phyloP scores from a whole-genome alignment of 306 rosid genomes.

The Dryas octopetala region DNA sequence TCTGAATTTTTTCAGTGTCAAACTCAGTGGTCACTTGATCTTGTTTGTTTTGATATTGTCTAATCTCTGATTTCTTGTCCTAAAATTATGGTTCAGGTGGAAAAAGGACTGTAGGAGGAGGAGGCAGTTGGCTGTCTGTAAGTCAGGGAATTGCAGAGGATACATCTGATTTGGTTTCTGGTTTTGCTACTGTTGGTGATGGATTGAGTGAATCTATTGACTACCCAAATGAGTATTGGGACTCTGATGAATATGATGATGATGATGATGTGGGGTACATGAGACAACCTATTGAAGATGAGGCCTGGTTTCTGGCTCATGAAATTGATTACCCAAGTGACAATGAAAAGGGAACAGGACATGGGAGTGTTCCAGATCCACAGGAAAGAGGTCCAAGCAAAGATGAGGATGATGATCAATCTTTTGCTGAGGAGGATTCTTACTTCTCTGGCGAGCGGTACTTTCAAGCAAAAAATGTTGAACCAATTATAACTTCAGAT shows the following conservation, averaged over 20 bases:
- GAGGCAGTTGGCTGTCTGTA: slow-evolving; percentile 90
- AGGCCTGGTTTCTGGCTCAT: slow-evolving; percentile 98
- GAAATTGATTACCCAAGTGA: slow-evolving; percentile 99
- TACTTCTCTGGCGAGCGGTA: slow-evolving; percentile 90
- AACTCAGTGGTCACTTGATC: slow-evolving; percentile 12
- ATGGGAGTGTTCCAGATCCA: slow-evolving; percentile 80
- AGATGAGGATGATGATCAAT: slow-evolving; percentile 94
- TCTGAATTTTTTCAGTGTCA: slow-evolving; percentile 8
- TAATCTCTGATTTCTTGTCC: slow-evolving; percentile 15
- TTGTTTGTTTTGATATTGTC: slow-evolving; percentile 4
- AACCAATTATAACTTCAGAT: slow-evolving; percentile 59
- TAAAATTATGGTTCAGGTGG: slow-evolving; percentile 53
- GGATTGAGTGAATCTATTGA: slow-evolving; percentile 88
- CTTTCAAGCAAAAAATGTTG: slow-evolving; percentile 67
- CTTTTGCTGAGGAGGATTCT: slow-evolving; percentile 95
- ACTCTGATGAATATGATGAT: slow-evolving; percentile 96
- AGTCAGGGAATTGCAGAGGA: slow-evolving; percentile 97
- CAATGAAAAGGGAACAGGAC: slow-evolving; percentile 89
- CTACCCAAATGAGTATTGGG: slow-evolving; percentile 96
- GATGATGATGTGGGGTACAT: slow-evolving; percentile 93
- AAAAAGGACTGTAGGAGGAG: slow-evolving; percentile 80
- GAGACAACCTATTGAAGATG: slow-evolving; percentile 99
- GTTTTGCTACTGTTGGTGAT: slow-evolving; percentile 96
- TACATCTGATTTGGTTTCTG: slow-evolving; percentile 92
- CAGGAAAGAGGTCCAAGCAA: slow-evolving; percentile 74